Conservation (phyloP, 2,329 filamentous ascomycete genomes). For the Parascedosporium putredinis region DNA sequence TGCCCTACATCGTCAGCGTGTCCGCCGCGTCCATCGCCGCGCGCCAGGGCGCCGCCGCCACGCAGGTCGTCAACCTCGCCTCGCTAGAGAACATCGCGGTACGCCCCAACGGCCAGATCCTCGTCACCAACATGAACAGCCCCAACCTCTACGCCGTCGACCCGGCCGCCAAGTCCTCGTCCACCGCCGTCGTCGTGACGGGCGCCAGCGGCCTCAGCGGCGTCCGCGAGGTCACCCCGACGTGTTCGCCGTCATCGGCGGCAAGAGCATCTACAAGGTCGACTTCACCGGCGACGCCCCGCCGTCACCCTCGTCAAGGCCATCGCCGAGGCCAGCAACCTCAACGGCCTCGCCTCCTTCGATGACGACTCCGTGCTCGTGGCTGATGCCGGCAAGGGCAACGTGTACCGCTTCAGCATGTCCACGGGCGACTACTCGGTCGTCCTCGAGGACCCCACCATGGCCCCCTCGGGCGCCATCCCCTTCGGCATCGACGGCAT, state of each 20-base stretch:
- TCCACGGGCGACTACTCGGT: slow-evolving; percentile 7
- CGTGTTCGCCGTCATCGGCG: slow-evolving; percentile 8
- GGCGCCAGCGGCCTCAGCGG: slow-evolving; percentile 5
- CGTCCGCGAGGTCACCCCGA: slow-evolving; percentile 6
- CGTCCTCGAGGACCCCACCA: slow-evolving; percentile 7
- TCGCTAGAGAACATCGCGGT: slow-evolving; percentile 9
- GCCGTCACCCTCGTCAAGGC: not conserved
- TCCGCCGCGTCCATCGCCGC: not conserved
- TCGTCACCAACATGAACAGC: slow-evolving; percentile 9
- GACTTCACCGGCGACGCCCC: slow-evolving; percentile 7
- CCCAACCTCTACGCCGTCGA: slow-evolving; percentile 5
- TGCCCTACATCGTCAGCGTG: not conserved
- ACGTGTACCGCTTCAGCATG: slow-evolving; percentile 5
- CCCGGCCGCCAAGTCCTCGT: not conserved
- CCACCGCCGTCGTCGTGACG: not conserved
- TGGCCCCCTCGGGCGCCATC: slow-evolving; percentile 4
- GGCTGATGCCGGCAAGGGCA: slow-evolving; percentile 5
- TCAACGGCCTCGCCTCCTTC: slow-evolving; percentile 4
- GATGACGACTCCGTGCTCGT: slow-evolving; percentile 7
- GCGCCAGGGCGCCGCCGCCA: slow-evolving; percentile 4
- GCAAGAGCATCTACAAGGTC: slow-evolving; percentile 5
- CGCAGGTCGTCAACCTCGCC: slow-evolving; percentile 4
- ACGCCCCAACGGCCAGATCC: slow-evolving; percentile 9
- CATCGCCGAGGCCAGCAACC: slow-evolving; percentile 2
- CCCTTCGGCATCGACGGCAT: slow-evolving; percentile 17